Evolutionary conservation across 257 asterid species (phyloP).

Genomic region (Jacaranda mimosifolia): DNA sequence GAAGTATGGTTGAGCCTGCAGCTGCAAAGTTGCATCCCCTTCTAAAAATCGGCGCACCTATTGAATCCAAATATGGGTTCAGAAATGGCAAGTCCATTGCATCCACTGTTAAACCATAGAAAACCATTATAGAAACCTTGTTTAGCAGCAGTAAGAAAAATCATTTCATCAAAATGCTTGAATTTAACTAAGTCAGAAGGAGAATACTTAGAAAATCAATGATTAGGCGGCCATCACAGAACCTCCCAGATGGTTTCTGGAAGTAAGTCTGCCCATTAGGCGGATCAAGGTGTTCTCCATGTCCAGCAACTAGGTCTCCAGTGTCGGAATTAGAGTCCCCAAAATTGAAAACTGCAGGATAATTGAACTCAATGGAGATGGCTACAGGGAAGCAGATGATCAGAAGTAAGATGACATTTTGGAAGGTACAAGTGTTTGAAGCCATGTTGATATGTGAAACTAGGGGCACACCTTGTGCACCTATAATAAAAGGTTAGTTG

Average conservation of each 20-base stretch:
- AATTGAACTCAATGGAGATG: conserved; percentile 73
- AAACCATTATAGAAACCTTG: background rate
- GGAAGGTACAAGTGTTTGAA: conserved; percentile 48
- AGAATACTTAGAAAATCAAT: conserved; percentile 72
- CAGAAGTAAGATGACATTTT: conserved; percentile 36
- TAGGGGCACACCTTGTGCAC: conserved; percentile 33
- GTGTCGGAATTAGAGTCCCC: conserved; percentile 99
- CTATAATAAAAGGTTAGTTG: conserved; percentile 37
- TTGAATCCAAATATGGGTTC: conserved; percentile 82
- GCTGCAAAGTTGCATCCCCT: conserved; percentile 92
- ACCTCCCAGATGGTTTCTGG: conserved; percentile 89
- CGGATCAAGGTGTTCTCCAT: conserved; percentile 67
- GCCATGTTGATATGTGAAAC: conserved; percentile 50
- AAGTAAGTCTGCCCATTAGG: conserved; percentile 89
- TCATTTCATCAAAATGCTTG: background rate
- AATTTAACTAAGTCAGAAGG: background rate
- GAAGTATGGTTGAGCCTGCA: conserved; percentile 76
- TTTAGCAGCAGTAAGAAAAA: conserved; percentile 8
- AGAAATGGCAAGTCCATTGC: conserved; percentile 89
- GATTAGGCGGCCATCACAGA: conserved; percentile 87
- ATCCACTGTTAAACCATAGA: conserved; percentile 67
- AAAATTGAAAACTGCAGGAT: conserved; percentile 94
- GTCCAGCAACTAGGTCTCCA: conserved; percentile 76
- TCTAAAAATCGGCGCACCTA: conserved; percentile 73
- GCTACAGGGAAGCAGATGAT: conserved; percentile 43